phyloP scores from a whole-genome alignment of 2,329 filamentous ascomycete genomes.

The Aspergillus sp. region DNA sequence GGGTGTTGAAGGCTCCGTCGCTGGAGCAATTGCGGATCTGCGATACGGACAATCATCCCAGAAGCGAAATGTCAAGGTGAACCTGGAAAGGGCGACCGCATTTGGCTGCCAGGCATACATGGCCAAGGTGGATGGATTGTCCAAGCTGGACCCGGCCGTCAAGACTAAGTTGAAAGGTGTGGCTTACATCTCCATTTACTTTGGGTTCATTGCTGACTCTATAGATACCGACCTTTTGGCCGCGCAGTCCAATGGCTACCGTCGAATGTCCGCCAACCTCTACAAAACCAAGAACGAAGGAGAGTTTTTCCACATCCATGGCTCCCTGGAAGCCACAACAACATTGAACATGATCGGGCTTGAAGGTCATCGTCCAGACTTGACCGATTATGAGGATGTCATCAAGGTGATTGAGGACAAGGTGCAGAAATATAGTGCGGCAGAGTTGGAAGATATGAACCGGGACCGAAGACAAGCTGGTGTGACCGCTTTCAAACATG shows the following conservation, averaged over 20 bases:
- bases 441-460: slow-evolving; percentile 58
- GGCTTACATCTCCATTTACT: background rate
- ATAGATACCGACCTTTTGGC: slow-evolving; percentile 66
- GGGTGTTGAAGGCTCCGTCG: slow-evolving; percentile 56
- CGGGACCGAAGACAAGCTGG: slow-evolving; percentile 55
- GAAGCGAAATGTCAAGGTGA: slow-evolving; percentile 30
- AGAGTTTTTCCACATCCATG: slow-evolving; percentile 72
- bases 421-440: slow-evolving; percentile 50
- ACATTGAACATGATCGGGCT: slow-evolving; percentile 68
- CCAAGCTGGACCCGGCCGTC: slow-evolving; percentile 33
- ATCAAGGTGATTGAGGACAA: slow-evolving; percentile 56
- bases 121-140: slow-evolving; percentile 36
- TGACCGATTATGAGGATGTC: slow-evolving; percentile 57
- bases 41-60: slow-evolving; percentile 41
- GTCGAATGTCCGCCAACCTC: slow-evolving; percentile 67
- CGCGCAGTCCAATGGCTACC: slow-evolving; percentile 67
- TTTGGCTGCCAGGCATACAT: slow-evolving; percentile 40
- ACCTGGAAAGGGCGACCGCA: slow-evolving; percentile 34
- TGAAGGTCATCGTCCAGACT: slow-evolving; percentile 55
- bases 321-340: slow-evolving; percentile 66
- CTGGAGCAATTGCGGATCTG: slow-evolving; percentile 56
- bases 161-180: slow-evolving; percentile 35
- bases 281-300: slow-evolving; percentile 62
- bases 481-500: slow-evolving; percentile 54
- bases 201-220: slow-evolving; percentile 8